A percentile compares a stretch with the other conserved stretches of the same genome.
Conservation (phyloP, 371 early-diverging fungal species). For the Mortierella sp. region DNA sequence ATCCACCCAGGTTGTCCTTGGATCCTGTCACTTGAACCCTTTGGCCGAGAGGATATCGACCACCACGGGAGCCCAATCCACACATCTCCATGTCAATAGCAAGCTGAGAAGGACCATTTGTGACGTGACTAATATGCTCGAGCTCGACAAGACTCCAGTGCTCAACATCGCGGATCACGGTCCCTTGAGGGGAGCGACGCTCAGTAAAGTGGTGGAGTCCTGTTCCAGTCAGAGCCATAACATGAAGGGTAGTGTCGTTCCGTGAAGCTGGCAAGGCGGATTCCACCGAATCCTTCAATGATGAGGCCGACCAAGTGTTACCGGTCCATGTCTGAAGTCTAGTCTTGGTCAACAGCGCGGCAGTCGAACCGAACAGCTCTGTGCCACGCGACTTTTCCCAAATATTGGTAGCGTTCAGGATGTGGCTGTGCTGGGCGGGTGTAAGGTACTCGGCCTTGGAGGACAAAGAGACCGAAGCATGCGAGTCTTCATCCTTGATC, state of each 20-base stretch:
- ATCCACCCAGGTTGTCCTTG: conserved; percentile 21
- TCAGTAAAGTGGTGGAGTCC: conserved; percentile 40
- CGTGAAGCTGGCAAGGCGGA: background rate
- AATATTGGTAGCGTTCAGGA: conserved; percentile 14
- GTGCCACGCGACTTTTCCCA: conserved; percentile 32
- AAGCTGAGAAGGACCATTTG: background rate
- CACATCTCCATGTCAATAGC: conserved; percentile 32
- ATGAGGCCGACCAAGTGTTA: conserved; percentile 21
- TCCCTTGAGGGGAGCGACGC: conserved; percentile 6
- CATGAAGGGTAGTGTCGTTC: conserved; percentile 21
- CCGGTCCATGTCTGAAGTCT: conserved; percentile 42
- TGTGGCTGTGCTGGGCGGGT: conserved; percentile 19
- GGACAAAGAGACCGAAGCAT: background rate
- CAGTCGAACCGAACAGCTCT: conserved; percentile 17
- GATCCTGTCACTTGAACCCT: conserved; percentile 12
- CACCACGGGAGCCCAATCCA: conserved; percentile 33
- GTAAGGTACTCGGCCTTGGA: conserved; percentile 7
- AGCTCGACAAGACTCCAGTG: conserved; percentile 55
- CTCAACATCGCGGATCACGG: conserved; percentile 20
- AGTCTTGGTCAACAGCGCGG: conserved; percentile 20
- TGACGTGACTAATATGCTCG: conserved; percentile 12
- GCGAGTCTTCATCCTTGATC: conserved; percentile 10
- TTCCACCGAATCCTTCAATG: conserved; percentile 18
- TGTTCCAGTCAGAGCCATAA: conserved; percentile 39
- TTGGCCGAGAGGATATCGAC: conserved; percentile 27